These are phyloP conservation scores for Pseudocercospora vitis DNA, from an alignment of 2,329 filamentous ascomycete species.

Conservation along the genomic window DNA sequence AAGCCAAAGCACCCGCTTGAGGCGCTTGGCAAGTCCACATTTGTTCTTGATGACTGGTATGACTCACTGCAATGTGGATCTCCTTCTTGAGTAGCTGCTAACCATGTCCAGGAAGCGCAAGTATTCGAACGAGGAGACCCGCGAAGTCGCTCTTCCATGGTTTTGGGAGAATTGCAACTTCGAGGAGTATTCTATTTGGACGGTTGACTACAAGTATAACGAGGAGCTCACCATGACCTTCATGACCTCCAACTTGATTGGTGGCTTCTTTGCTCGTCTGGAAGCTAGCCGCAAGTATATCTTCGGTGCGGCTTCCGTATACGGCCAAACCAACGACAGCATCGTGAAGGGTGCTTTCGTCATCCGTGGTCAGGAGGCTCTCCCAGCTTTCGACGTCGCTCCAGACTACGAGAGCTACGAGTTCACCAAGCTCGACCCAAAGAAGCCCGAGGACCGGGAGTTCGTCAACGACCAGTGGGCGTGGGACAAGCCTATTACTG, in stretches of 20 bases:
- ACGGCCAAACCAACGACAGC: slow-evolving; percentile 83
- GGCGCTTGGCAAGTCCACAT: slow-evolving; percentile 72
- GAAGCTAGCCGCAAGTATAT: slow-evolving; percentile 98
- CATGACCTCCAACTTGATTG: slow-evolving; percentile 99
- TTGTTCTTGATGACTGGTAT: slow-evolving; percentile 85
- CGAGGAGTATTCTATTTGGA: slow-evolving; percentile 95
- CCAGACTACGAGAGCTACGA: slow-evolving; percentile 96
- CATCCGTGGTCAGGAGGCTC: slow-evolving; percentile 84
- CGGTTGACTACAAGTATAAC: slow-evolving; percentile 97
- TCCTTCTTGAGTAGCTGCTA: slow-evolving; percentile 3
- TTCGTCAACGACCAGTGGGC: slow-evolving; percentile 86
- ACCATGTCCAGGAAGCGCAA: slow-evolving; percentile 67
- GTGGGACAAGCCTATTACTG: slow-evolving; percentile 80
- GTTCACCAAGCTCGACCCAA: slow-evolving; percentile 94
- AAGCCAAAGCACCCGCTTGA: slow-evolving; percentile 98
- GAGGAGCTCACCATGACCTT: slow-evolving; percentile 95
- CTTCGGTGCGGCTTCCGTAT: slow-evolving; percentile 88
- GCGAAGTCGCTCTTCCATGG: slow-evolving; percentile 80
- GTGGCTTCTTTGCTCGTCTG: slow-evolving; percentile 94
- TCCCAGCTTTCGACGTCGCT: slow-evolving; percentile 90
- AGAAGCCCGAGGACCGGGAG: slow-evolving; percentile 78
- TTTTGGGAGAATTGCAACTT: slow-evolving; percentile 98
- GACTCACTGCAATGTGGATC: slow-evolving; percentile 5
- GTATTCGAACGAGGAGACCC: slow-evolving; percentile 94
- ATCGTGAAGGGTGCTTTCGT: slow-evolving; percentile 92